Evolutionary conservation across 345 rosid genomes (phyloP).

Genomic region (Mangifera indica): DNA sequence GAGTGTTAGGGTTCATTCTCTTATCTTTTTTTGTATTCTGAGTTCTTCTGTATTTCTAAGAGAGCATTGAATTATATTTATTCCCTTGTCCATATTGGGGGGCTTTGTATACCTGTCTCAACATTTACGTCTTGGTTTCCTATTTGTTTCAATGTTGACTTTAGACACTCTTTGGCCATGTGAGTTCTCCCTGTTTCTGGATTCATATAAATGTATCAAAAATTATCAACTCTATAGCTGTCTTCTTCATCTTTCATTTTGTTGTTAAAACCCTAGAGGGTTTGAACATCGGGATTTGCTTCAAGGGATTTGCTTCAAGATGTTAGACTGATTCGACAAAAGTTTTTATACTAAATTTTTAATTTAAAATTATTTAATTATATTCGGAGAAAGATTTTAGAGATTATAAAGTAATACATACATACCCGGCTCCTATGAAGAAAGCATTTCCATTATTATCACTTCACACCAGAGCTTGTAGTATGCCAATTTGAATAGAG

Average conservation of each 20-base stretch:
- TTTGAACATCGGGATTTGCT: background rate
- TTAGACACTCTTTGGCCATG: conserved; percentile 10
- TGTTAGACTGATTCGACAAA: background rate
- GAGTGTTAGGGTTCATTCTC: conserved; percentile 9
- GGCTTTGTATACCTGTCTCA: conserved; percentile 6
- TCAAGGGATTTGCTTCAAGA: no score
- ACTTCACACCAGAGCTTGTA: no score
- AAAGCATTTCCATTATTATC: no score
- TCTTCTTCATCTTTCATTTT: background rate
- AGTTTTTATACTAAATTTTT: no score
- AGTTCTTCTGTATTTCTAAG: conserved; percentile 19
- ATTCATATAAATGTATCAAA: conserved; percentile 12
- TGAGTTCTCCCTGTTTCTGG: background rate
- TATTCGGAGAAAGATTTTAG: no score
- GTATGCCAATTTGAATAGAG: no score
- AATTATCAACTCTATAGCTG: background rate
- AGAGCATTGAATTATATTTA: conserved; percentile 23
- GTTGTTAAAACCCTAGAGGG: background rate
- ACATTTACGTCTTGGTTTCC: background rate
- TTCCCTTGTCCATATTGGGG: conserved; percentile 20
- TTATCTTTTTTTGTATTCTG: background rate
- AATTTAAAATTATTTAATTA: no score
- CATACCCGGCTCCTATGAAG: no score
- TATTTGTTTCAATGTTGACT: conserved; percentile 13
- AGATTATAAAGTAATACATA: no score